These are phyloP conservation scores for Blastocystis sp. DNA, from an alignment of 352 stramenopile genomes.

Conservation along the genomic window DNA sequence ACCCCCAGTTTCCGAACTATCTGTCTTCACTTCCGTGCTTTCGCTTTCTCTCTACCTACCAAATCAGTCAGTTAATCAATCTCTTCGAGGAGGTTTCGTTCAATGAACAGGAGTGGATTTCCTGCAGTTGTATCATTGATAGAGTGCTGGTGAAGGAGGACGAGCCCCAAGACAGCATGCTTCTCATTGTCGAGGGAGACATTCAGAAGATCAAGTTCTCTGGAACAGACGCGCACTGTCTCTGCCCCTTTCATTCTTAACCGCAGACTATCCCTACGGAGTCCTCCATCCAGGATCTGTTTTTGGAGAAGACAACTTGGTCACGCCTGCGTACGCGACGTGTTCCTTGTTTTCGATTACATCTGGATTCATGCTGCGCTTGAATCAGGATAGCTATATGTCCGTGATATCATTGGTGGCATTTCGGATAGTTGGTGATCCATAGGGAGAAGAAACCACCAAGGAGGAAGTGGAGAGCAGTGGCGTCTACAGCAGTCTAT, in stretches of 20 bases:
- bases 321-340: slow-evolving; percentile 19
- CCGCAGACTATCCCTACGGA: slow-evolving; percentile 36
- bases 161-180: neutral
- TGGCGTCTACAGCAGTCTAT: neutral
- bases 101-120: neutral
- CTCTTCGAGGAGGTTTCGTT: slow-evolving; percentile 15
- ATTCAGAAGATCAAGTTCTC: slow-evolving; percentile 29
- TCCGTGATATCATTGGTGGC: slow-evolving; percentile 9
- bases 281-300: neutral
- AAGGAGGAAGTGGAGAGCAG: neutral
- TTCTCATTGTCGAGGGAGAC: neutral
- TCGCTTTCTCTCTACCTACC: neutral
- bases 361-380: neutral
- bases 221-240: neutral
- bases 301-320: neutral
- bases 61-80: neutral
- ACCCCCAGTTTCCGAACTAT: neutral
- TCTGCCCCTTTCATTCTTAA: neutral
- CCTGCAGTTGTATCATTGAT: neutral
- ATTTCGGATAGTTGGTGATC: neutral
- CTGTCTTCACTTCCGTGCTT: slow-evolving; percentile 16
- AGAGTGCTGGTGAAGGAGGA: slow-evolving; percentile 17
- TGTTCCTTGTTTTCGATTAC: slow-evolving; percentile 31
- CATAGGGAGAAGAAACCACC: neutral
- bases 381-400: slow-evolving; percentile 36